A percentile compares a stretch with the other conserved stretches of the same genome.
Conservation (phyloP, 1,284 basidiomycete species). For the Ustilago nuda region DNA sequence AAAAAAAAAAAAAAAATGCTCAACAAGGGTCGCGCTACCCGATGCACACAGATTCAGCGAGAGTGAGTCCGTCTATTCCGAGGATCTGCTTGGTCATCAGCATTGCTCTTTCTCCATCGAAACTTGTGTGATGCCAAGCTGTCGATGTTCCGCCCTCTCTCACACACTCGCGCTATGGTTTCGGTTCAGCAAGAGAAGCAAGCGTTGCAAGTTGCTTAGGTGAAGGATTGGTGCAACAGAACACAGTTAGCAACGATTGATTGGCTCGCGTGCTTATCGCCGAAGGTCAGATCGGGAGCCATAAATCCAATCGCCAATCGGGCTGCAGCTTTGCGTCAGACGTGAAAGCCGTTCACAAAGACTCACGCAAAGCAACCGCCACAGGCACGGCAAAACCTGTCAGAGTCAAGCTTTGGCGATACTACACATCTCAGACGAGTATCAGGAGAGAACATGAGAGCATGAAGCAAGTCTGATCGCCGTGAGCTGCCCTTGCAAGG, state of each 20-base stretch:
- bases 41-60: background rate
- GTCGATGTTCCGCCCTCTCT: background rate
- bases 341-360: background rate
- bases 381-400: background rate
- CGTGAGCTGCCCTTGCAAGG: background rate
- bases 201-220: background rate
- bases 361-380: background rate
- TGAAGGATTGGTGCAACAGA: background rate
- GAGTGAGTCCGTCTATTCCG: constrained; percentile 4
- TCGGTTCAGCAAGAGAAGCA: background rate
- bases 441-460: no score
- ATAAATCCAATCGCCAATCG: background rate
- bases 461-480: no score
- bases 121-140: background rate
- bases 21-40: background rate
- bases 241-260: background rate
- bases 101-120: background rate
- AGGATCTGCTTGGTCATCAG: background rate
- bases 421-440: background rate
- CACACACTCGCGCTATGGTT: background rate
- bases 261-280: constrained; percentile 5
- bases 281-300: background rate
- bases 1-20: background rate
- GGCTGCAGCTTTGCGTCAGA: background rate
- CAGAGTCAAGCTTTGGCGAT: background rate